Percentiles rank a stretch among this genome's conserved stretches.
Conservation (phyloP, 345 rosid species). For the Bretschneidera sinensis region DNA sequence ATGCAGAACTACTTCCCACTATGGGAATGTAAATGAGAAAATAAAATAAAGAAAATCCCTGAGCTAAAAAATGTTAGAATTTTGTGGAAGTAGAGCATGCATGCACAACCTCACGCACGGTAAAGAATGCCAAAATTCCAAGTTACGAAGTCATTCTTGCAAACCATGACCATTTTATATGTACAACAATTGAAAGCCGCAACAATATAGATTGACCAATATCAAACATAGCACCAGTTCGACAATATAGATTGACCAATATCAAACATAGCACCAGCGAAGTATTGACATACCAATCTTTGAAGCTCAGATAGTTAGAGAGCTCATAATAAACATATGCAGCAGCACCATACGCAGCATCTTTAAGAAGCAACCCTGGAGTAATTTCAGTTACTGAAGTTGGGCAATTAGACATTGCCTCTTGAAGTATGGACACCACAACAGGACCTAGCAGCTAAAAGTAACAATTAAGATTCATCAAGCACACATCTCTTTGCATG, state of each 20-base stretch:
- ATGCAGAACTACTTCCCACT: too few species aligned
- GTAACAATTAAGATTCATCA: constrained; percentile 18
- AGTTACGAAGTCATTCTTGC: background rate
- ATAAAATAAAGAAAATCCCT: too few species aligned
- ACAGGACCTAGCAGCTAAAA: constrained; percentile 82
- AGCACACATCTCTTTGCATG: constrained; percentile 16
- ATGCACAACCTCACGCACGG: background rate
- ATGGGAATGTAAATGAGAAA: too few species aligned
- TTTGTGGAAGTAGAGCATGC: background rate
- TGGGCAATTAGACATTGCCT: constrained; percentile 90
- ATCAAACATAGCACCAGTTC: background rate
- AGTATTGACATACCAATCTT: constrained; percentile 65
- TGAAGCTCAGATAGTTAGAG: constrained; percentile 87
- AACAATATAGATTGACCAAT: constrained; percentile 5
- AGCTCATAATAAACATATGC: constrained; percentile 98
- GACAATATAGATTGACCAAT: constrained; percentile 5
- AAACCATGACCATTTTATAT: background rate
- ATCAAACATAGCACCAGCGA: constrained; percentile 7
- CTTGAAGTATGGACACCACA: constrained; percentile 91
- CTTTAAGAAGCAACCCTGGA: constrained; percentile 85
- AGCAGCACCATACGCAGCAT: constrained; percentile 96
- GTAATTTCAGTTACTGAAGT: constrained; percentile 74
- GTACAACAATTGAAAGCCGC: background rate
- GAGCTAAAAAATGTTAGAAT: too few species aligned
- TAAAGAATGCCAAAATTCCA: background rate